Evolutionary conservation across 164 flowering plant genomes (phyloP), one percentile per base, ranked within the genome.

Genomic region (Amborella trichopoda): DNA sequence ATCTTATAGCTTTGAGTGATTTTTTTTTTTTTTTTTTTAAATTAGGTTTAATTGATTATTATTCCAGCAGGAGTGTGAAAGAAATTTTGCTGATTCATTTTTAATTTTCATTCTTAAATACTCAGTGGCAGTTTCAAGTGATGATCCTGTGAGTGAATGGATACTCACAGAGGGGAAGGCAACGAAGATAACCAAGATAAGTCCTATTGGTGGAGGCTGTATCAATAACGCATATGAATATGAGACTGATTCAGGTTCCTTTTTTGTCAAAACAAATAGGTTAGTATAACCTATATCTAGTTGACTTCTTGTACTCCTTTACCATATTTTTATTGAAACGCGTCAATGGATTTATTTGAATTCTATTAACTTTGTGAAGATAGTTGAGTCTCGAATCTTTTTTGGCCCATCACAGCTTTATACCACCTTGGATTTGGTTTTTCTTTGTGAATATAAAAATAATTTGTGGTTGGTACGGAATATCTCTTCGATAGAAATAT

Each of bases 181-280:
- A 12, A 81, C 81, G 12, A 23, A 77, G 45, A 87, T 91, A 41
- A 80, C 74, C 10, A 66, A 73, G 60, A 81, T 73, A 28, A 68
- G 85, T 62, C 60, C 96, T 20, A 53, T 90, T 39, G 97, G 97
- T 50, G 98, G 98, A 49, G 98, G 98, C 41, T 90, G 95, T 69
- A 86, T 91, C 52, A 91, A 84, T 59, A 69, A 53, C 40, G 96
- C 99, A n/a, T 71, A 16, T 59, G 81, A 82, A 44, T 81, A 86
- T 45, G 90, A 83, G 54, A 86, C 96, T 11, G 98, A 91, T 71
- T 77, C 68, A n/a, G 90, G 85, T 51, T 64, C 94, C 43, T 91
- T 87, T 69, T 87, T 91, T 59, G 90, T 87, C 18, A 87, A 91
- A 63, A 78, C 88, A 36, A 87, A 87, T 67, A 76, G 95, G 99